Evolutionary conservation across 1,284 basidiomycete genomes (phyloP).

Genomic region (Sporisorium reilianum): DNA sequence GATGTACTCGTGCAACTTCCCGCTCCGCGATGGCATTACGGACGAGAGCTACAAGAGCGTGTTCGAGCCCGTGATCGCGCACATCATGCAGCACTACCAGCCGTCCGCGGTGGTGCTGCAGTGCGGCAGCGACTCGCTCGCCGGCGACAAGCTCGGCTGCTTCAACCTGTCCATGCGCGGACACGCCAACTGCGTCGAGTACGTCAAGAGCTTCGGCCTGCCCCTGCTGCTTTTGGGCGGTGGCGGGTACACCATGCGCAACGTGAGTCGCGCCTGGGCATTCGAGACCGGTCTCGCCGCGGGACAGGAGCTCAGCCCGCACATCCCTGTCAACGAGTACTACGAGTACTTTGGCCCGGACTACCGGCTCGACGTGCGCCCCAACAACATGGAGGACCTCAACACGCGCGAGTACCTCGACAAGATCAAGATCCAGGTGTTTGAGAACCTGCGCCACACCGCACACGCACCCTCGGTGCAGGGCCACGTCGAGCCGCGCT

Average conservation of each 20-base stretch:
- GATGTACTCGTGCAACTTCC: constrained; percentile 90
- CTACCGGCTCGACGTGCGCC: constrained; percentile 94
- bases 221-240: constrained; percentile 93
- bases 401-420: constrained; percentile 94
- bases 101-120: constrained; percentile 97
- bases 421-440: constrained; percentile 89
- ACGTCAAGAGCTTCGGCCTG: constrained; percentile 95
- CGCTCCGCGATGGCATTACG: constrained; percentile 92
- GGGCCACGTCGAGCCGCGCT: constrained; percentile 62
- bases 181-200: constrained; percentile 96
- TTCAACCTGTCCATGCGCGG: constrained; percentile 98
- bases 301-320: constrained; percentile 88
- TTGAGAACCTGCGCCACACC: constrained; percentile 74
- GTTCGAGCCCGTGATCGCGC: constrained; percentile 93
- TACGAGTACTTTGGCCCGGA: constrained; percentile 99
- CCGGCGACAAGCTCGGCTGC: constrained; percentile 95
- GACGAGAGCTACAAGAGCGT: constrained; percentile 96
- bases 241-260: constrained; percentile 98
- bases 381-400: constrained; percentile 95
- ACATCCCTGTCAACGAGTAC: constrained; percentile 72
- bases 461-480: constrained; percentile 63
- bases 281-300: constrained; percentile 97
- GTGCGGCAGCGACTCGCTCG: constrained; percentile 97
- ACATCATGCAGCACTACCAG: constrained; percentile 95
- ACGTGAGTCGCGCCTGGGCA: constrained; percentile 96